These are phyloP conservation scores for Pythium angustatum DNA, from an alignment of 352 stramenopile genomes.

Conservation along the genomic window DNA sequence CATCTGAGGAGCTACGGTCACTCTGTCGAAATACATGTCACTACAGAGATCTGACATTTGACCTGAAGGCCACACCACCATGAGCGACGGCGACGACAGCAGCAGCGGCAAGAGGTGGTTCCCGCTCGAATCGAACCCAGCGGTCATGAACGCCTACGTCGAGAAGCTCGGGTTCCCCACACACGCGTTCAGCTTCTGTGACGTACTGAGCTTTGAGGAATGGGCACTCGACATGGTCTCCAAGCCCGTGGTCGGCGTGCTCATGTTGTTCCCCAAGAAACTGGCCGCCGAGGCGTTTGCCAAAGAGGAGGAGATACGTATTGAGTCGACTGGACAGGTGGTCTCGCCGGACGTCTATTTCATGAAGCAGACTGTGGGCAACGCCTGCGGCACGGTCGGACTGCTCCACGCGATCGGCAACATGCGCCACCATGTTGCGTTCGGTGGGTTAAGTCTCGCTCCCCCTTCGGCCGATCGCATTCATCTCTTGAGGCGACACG, in stretches of 20 bases:
- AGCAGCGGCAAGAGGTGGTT: constrained; percentile 80
- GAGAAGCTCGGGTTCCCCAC: constrained; percentile 93
- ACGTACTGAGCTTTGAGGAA: constrained; percentile 96
- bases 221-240: constrained; percentile 97
- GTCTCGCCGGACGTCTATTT: constrained; percentile 85
- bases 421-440: constrained; percentile 66
- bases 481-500: background rate
- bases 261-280: constrained; percentile 97
- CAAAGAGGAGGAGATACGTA: constrained; percentile 67
- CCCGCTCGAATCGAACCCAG: constrained; percentile 93
- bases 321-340: constrained; percentile 65
- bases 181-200: constrained; percentile 83
- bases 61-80: no score
- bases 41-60: no score
- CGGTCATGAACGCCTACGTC: constrained; percentile 96
- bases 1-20: constrained; percentile 11
- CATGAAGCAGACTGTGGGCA: constrained; percentile 96
- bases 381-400: constrained; percentile 92
- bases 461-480: background rate
- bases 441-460: constrained; percentile 52
- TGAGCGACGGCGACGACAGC: constrained; percentile 37
- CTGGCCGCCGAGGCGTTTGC: constrained; percentile 73
- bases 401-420: constrained; percentile 95
- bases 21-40: constrained; percentile 5
- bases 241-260: constrained; percentile 88